Conservation (phyloP, 1,139 yeast genomes). For the Debaryomyces sp. region DNA sequence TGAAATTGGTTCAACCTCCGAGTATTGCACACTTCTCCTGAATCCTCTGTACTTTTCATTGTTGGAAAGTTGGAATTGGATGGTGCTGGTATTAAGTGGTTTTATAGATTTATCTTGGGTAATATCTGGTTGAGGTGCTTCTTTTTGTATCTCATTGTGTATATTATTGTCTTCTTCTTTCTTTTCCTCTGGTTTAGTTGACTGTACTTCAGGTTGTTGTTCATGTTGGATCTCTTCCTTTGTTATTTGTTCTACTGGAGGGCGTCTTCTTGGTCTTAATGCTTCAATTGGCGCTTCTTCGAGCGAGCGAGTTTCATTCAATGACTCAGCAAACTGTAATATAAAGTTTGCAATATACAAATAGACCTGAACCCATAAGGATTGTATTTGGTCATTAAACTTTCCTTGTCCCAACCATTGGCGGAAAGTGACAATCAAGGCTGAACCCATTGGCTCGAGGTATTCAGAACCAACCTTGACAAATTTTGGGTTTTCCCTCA, state of each 20-base stretch:
- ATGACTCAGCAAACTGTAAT: constrained; percentile 26
- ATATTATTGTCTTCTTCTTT: constrained; percentile 1
- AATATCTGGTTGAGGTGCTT: not conserved
- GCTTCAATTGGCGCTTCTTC: constrained; percentile 16
- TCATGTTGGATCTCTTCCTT: not conserved
- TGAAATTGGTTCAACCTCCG: constrained; percentile 27
- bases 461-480: constrained; percentile 30
- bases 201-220: not conserved
- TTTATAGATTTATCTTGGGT: not conserved
- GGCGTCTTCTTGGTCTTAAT: constrained; percentile 13
- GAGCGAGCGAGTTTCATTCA: constrained; percentile 11
- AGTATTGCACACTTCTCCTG: constrained; percentile 39
- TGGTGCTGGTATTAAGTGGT: constrained; percentile 9
- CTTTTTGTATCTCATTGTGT: not conserved
- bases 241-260: constrained; percentile 1
- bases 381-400: constrained; percentile 38
- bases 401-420: constrained; percentile 38
- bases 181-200: not conserved
- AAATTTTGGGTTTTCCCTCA: constrained; percentile 34
- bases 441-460: constrained; percentile 48
- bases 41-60: constrained; percentile 49
- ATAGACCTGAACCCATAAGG: constrained; percentile 45
- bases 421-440: constrained; percentile 42
- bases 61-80: constrained; percentile 26
- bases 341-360: constrained; percentile 43